A percentile compares a stretch with the other conserved stretches of the same genome.
These are phyloP conservation scores for Xylariaceae sp. DNA, from an alignment of 2,329 filamentous ascomycete species.

Conservation along the genomic window DNA sequence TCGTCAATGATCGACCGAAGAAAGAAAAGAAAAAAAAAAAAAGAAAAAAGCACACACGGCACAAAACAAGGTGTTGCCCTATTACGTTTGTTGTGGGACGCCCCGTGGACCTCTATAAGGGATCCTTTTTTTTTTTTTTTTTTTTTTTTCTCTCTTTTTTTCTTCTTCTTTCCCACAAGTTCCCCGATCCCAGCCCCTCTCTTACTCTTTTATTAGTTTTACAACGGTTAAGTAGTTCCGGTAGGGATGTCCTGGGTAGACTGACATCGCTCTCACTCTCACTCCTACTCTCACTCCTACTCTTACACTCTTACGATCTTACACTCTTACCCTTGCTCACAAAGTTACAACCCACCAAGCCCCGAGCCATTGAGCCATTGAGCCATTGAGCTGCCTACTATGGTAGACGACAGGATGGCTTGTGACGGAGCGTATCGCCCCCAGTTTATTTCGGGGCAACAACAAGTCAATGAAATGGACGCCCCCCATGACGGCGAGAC, in stretches of 20 bases:
- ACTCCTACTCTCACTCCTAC: no score
- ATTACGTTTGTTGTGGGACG: neutral
- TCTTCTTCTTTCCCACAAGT: no score
- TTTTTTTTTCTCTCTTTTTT: no score
- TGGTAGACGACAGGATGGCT: constrained; percentile 11
- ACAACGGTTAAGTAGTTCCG: neutral
- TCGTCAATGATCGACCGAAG: constrained; percentile 3
- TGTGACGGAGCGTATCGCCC: constrained; percentile 12
- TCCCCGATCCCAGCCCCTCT: neutral
- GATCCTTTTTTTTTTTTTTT: constrained; percentile 1
- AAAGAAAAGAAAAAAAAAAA: neutral
- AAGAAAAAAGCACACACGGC: no score
- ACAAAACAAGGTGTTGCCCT: neutral
- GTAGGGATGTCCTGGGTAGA: neutral
- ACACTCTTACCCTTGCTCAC: neutral
- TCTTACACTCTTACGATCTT: no score
- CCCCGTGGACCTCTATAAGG: neutral
- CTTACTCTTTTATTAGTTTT: neutral
- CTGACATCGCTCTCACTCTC: no score
- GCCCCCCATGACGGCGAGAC: constrained; percentile 6
- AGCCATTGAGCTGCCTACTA: constrained; percentile 15
- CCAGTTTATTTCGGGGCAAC: constrained; percentile 15
- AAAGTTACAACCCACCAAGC: constrained; percentile 10
- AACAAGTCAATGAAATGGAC: constrained; percentile 14
- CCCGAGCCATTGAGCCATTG: neutral